These are phyloP conservation scores for Cicer yamashitae DNA, from an alignment of 306 rosid species.

Conservation along the genomic window DNA sequence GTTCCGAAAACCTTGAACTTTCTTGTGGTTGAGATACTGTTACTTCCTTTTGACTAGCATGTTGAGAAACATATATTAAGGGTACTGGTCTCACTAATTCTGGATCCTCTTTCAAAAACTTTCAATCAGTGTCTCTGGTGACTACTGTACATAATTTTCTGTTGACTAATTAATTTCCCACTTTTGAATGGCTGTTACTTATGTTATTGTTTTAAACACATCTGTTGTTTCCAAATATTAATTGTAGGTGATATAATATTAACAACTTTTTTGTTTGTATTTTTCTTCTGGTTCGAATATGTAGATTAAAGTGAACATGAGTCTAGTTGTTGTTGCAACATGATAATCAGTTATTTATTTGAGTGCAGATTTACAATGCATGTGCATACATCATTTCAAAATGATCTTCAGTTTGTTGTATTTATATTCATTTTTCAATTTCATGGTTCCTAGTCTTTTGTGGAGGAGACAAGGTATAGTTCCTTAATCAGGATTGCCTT, in stretches of 20 bases:
- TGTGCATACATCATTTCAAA: conserved; percentile 31
- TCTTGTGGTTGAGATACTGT: no score
- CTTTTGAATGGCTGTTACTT: no score
- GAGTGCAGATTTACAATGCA: conserved; percentile 15
- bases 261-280: background rate
- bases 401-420: background rate
- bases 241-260: background rate
- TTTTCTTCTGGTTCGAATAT: background rate
- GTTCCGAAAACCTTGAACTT: no score
- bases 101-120: no score
- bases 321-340: background rate
- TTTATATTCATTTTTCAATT: conserved; percentile 35
- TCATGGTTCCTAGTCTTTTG: conserved; percentile 41
- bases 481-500: conserved; percentile 30
- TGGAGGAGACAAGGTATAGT: conserved; percentile 7
- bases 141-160: no score
- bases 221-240: background rate
- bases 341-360: background rate
- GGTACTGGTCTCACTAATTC: no score
- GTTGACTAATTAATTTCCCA: no score
- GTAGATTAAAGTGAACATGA: background rate
- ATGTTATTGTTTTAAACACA: background rate
- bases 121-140: no score
- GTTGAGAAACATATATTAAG: no score
- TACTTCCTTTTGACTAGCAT: no score